Conservation (phyloP, 163 green algal genomes). For the Chlamydomonas reinhardtii region DNA sequence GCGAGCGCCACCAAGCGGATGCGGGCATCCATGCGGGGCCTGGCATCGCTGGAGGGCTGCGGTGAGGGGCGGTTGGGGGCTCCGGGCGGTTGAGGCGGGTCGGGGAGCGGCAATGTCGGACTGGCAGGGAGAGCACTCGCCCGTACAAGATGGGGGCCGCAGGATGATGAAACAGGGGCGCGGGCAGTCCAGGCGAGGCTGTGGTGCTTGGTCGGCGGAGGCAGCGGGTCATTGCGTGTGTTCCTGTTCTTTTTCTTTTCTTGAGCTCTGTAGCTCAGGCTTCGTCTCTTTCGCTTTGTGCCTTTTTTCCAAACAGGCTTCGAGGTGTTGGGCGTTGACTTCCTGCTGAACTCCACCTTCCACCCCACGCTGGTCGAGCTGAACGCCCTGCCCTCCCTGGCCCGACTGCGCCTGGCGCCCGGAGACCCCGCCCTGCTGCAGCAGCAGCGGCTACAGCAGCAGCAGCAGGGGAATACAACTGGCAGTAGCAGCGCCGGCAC, state of each 20-base stretch:
- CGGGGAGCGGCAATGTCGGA: neutral
- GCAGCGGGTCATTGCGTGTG: too few species aligned
- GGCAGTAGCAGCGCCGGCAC: too few species aligned
- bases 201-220: too few species aligned
- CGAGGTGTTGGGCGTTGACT: constrained; percentile 84
- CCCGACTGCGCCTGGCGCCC: constrained; percentile 28
- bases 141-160: too few species aligned
- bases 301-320: too few species aligned
- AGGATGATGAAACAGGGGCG: too few species aligned
- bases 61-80: constrained; percentile 22
- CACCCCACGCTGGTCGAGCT: constrained; percentile 82
- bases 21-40: neutral
- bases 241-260: too few species aligned
- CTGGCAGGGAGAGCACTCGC: neutral
- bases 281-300: too few species aligned
- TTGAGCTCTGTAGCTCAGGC: too few species aligned
- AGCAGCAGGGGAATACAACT: neutral
- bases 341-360: constrained; percentile 77
- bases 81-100: neutral
- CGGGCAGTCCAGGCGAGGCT: too few species aligned
- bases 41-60: constrained; percentile 53
- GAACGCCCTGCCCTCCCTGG: constrained; percentile 82
- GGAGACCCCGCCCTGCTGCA: constrained; percentile 16
- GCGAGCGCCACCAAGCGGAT: neutral
- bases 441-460: neutral